A percentile compares a stretch with the other conserved stretches of the same genome.
Evolutionary conservation across 176 grass and related monocot species (phyloP).

Genomic region (Phragmites australis): DNA sequence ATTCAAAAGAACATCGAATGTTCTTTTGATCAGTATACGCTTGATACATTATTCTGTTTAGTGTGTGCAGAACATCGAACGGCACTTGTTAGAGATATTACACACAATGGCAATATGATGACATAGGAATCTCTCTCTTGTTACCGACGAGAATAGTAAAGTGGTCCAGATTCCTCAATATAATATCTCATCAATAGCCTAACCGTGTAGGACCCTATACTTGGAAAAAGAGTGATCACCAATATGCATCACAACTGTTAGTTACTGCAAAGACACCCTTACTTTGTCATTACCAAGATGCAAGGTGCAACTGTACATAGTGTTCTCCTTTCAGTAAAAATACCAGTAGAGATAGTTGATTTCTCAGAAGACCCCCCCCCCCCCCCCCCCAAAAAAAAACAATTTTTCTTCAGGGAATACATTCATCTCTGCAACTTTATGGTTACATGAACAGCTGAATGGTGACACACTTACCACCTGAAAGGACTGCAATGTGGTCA

Average conservation of each 20-base stretch:
- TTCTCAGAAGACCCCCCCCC: conserved; percentile 4
- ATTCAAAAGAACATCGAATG: no score
- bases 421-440: conserved; percentile 5
- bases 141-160: conserved; percentile 25
- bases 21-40: no score
- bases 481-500: conserved; percentile 29
- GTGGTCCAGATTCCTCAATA: neutral
- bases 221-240: neutral
- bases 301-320: no score
- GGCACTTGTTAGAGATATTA: neutral
- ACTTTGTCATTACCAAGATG: no score
- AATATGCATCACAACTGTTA: neutral
- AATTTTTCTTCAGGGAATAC: neutral
- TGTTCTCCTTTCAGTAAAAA: no score
- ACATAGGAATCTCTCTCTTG: conserved; percentile 33
- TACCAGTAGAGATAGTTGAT: neutral
- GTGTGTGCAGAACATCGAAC: neutral
- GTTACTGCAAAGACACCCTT: neutral
- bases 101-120: conserved; percentile 26
- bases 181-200: neutral
- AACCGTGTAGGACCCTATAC: neutral
- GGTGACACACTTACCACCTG: conserved; percentile 33
- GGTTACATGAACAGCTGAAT: conserved; percentile 26
- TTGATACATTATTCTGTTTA: neutral
- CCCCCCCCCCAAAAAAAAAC: no score